Percentiles rank a stretch among this genome's conserved stretches.
Conservation (phyloP, 257 asterid species). For the Linderniella brevidens region DNA sequence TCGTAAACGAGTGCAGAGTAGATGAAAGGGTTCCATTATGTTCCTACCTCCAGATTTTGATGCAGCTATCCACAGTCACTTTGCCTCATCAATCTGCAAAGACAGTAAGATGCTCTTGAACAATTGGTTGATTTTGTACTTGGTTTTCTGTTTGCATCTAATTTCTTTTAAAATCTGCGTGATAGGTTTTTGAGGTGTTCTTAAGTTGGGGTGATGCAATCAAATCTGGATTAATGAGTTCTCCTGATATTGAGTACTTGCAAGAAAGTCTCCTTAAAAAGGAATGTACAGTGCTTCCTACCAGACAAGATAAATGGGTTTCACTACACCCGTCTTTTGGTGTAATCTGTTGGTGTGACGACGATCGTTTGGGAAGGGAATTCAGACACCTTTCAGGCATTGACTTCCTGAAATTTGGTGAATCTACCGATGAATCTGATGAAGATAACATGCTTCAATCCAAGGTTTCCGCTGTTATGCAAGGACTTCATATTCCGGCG, state of each 20-base stretch:
- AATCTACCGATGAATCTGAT: constrained; percentile 25
- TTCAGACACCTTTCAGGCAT: constrained; percentile 48
- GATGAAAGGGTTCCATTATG: constrained; percentile 42
- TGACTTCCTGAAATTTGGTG: constrained; percentile 51
- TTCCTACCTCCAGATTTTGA: constrained; percentile 67
- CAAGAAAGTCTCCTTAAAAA: constrained; percentile 38
- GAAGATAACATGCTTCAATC: constrained; percentile 25
- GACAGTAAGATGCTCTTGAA: constrained; percentile 26
- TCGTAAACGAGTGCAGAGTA: constrained; percentile 85
- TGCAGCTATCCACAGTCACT: constrained; percentile 36
- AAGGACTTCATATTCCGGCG: constrained; percentile 49
- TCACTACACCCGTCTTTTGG: constrained; percentile 75
- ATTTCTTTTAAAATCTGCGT: constrained; percentile 2
- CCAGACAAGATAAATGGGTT: constrained; percentile 88
- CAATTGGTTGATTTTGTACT: constrained; percentile 3
- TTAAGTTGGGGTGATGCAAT: constrained; percentile 59
- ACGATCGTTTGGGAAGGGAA: constrained; percentile 41
- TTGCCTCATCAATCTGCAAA: constrained; percentile 72
- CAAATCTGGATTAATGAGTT: constrained; percentile 48
- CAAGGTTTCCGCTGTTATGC: constrained; percentile 33
- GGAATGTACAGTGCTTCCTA: constrained; percentile 65
- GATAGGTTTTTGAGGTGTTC: constrained; percentile 63
- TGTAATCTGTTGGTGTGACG: constrained; percentile 77
- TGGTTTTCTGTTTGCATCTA: not conserved
- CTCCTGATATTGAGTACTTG: constrained; percentile 47